These are phyloP conservation scores for Paramecium pentaurelia DNA, from an alignment of 73 alveolate genomes.

Conservation along the genomic window DNA sequence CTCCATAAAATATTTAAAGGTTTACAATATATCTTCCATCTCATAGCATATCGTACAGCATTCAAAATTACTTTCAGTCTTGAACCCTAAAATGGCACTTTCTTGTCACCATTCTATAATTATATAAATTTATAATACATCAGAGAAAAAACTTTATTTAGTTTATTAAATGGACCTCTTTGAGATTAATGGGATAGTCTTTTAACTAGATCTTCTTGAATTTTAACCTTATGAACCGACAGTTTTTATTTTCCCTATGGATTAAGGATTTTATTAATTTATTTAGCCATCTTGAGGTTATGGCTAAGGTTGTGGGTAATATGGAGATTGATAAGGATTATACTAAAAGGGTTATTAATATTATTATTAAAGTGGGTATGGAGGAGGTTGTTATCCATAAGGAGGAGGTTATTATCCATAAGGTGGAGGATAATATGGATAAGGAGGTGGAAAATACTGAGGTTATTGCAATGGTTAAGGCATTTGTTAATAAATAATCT, in stretches of 20 bases:
- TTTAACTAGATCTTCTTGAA: neutral
- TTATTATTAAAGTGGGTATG: neutral
- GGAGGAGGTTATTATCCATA: neutral
- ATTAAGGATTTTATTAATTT: neutral
- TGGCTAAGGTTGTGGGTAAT: neutral
- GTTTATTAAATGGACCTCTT: neutral
- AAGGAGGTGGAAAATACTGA: neutral
- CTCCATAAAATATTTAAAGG: slow-evolving; percentile 27
- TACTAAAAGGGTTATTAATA: neutral
- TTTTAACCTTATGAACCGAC: neutral
- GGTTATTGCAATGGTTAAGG: neutral
- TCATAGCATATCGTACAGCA: neutral
- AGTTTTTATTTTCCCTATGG: neutral
- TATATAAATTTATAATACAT: neutral
- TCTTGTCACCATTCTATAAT: neutral
- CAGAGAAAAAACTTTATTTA: neutral
- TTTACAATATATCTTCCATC: slow-evolving; percentile 43
- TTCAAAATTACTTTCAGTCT: neutral
- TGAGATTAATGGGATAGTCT: neutral
- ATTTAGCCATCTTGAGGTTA: neutral
- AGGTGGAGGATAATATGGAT: neutral
- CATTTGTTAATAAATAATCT: neutral
- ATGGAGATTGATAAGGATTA: neutral
- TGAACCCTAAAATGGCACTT: neutral
- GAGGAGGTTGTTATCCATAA: neutral